These are phyloP conservation scores for Colletotrichum tropicale DNA, from an alignment of 2,329 filamentous ascomycete genomes.

Conservation along the genomic window DNA sequence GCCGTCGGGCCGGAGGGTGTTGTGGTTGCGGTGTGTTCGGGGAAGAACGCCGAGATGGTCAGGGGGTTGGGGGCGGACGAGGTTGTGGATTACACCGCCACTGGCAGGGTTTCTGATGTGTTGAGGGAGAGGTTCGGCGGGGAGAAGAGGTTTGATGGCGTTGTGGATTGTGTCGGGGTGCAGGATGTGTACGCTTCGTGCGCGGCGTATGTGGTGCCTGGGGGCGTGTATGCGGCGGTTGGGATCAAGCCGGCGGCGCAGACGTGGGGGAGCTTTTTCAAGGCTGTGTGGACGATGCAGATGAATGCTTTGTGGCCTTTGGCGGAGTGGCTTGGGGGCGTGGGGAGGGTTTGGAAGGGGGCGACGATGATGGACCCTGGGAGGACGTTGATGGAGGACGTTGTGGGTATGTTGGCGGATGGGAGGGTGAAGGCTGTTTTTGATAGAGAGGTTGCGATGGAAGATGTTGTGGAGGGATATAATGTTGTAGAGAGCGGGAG, in stretches of 20 bases:
- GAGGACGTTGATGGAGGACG: conserved; percentile 32
- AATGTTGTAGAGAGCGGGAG: conserved; percentile 34
- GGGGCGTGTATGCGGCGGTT: conserved; percentile 44
- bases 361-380: conserved; percentile 38
- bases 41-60: conserved; percentile 49
- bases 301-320: conserved; percentile 42
- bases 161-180: conserved; percentile 55
- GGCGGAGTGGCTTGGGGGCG: conserved; percentile 38
- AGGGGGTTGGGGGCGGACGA: conserved; percentile 51
- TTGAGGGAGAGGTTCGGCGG: neutral
- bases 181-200: conserved; percentile 48
- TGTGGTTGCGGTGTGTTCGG: conserved; percentile 54
- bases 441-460: conserved; percentile 41
- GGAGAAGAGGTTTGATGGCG: conserved; percentile 40
- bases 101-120: neutral
- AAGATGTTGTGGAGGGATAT: conserved; percentile 40
- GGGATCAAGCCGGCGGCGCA: conserved; percentile 41
- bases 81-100: conserved; percentile 27
- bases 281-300: conserved; percentile 37
- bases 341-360: conserved; percentile 37
- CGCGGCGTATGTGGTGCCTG: conserved; percentile 40
- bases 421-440: conserved; percentile 39
- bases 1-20: conserved; percentile 42
- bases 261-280: conserved; percentile 31
- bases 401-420: conserved; percentile 34